Evolutionary conservation across 352 stramenopile species (phyloP).

Genomic region (Peronospora tabacina): DNA sequence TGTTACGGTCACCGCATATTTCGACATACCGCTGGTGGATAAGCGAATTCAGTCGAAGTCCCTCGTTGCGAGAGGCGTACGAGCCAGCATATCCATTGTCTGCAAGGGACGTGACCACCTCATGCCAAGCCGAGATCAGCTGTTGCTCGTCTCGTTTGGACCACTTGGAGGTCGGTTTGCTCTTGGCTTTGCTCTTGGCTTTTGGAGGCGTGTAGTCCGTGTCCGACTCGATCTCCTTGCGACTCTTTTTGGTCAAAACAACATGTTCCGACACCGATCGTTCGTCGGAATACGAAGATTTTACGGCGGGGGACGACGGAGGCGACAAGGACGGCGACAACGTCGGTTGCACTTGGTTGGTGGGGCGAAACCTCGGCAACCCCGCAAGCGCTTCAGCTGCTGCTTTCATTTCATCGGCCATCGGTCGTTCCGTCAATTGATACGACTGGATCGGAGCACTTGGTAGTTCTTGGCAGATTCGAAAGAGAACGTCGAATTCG

Average conservation of each 20-base stretch:
- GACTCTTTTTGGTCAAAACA: constrained; percentile 1
- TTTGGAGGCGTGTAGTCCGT: constrained; percentile 22
- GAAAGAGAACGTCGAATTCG: constrained; percentile 18
- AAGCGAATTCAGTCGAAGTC: constrained; percentile 25
- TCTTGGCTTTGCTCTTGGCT: constrained; percentile 20
- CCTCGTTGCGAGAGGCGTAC: constrained; percentile 26
- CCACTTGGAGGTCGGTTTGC: constrained; percentile 23
- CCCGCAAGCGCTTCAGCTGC: constrained; percentile 30
- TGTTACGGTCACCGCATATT: constrained; percentile 13
- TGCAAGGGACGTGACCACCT: constrained; percentile 22
- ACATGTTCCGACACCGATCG: constrained; percentile 2
- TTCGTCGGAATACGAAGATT: constrained; percentile 8
- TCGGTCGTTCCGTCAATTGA: constrained; percentile 3
- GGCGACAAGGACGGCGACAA: constrained; percentile 17
- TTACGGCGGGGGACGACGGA: neutral
- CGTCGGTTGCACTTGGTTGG: constrained; percentile 1
- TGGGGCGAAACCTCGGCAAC: constrained; percentile 23
- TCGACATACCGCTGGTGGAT: constrained; percentile 35
- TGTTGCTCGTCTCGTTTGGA: constrained; percentile 23
- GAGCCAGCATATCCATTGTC: constrained; percentile 17
- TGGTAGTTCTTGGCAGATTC: constrained; percentile 17
- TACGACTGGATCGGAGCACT: neutral
- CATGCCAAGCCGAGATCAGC: constrained; percentile 29
- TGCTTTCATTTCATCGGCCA: constrained; percentile 30
- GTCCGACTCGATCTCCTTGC: constrained; percentile 8